Conservation (phyloP, 495 filamentous ascomycete genomes). For the Podospora australis region DNA sequence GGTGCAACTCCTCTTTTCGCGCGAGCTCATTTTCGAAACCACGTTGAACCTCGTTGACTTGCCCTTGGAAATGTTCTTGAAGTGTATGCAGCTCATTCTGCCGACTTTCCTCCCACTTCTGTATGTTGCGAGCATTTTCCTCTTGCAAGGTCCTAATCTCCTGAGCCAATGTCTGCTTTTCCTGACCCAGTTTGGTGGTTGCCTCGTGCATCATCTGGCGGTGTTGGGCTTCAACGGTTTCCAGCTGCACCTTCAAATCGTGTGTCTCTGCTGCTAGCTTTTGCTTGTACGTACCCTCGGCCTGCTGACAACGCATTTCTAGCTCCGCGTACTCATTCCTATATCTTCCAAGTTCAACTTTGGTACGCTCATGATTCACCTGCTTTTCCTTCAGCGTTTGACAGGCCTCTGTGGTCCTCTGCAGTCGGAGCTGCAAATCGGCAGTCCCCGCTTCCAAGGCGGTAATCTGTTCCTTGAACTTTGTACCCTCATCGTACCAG, state of each 20-base stretch:
- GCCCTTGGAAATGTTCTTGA: neutral
- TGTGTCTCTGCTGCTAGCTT: neutral
- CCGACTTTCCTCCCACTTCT: neutral
- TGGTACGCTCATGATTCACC: too few relatives aligned
- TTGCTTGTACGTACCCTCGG: too few relatives aligned
- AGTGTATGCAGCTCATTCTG: neutral
- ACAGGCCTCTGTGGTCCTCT: too few relatives aligned
- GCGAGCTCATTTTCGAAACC: neutral
- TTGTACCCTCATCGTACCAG: neutral
- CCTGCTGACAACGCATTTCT: too few relatives aligned
- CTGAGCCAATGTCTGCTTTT: neutral
- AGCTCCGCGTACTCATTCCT: too few relatives aligned
- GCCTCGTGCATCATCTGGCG: neutral
- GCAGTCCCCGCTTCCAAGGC: neutral
- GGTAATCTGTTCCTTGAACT: neutral
- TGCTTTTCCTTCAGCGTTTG: too few relatives aligned
- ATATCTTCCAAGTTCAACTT: too few relatives aligned
- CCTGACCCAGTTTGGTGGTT: neutral
- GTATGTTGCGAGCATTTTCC: neutral
- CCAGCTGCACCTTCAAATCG: neutral
- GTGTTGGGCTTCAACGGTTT: neutral
- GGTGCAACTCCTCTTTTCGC: constrained; percentile 2
- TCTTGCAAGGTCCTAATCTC: neutral
- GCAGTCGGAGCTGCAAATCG: neutral
- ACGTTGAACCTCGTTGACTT: neutral